phyloP scores from a whole-genome alignment of 768 basidiomycete genomes.

The Tricholoma sp. region DNA sequence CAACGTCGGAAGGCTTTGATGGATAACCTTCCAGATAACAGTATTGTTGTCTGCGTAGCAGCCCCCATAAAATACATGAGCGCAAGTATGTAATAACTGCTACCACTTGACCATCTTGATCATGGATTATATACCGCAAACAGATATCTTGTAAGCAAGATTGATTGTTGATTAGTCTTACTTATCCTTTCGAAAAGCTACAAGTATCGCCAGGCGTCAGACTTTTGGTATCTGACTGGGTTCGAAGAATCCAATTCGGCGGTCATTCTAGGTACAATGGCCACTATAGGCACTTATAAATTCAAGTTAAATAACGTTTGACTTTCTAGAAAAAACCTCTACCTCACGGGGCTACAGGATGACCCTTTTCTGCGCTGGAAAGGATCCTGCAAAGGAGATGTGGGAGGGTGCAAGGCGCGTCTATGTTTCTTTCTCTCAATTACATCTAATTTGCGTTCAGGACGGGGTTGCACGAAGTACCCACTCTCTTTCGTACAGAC shows the following conservation, averaged over 20 bases:
- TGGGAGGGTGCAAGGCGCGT: constrained; percentile 84
- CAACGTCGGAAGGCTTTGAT: constrained; percentile 62
- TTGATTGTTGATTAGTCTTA: neutral
- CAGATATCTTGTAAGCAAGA: constrained; percentile 71
- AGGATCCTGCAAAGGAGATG: constrained; percentile 69
- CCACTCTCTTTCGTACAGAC: constrained; percentile 72
- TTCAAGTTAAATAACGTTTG: constrained; percentile 5
- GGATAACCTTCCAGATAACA: constrained; percentile 65
- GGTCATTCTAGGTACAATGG: constrained; percentile 63
- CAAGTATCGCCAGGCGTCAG: constrained; percentile 88
- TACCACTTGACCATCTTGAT: constrained; percentile 7
- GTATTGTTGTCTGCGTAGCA: constrained; percentile 70
- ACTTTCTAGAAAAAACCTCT: constrained; percentile 57
- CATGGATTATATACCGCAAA: constrained; percentile 7
- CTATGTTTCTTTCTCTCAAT: neutral
- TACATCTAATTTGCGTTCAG: constrained; percentile 23
- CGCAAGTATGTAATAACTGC: constrained; percentile 49
- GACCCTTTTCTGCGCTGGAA: constrained; percentile 78
- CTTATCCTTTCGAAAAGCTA: constrained; percentile 50
- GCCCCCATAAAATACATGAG: constrained; percentile 85
- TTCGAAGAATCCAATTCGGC: constrained; percentile 93
- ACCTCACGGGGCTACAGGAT: constrained; percentile 76
- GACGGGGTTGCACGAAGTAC: constrained; percentile 62
- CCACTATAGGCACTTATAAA: neutral
- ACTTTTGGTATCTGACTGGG: constrained; percentile 96